Percentiles rank a stretch among this genome's conserved stretches.
Conservation (phyloP, 805 yeast species). For the Wickerhamomyces chambardii region DNA sequence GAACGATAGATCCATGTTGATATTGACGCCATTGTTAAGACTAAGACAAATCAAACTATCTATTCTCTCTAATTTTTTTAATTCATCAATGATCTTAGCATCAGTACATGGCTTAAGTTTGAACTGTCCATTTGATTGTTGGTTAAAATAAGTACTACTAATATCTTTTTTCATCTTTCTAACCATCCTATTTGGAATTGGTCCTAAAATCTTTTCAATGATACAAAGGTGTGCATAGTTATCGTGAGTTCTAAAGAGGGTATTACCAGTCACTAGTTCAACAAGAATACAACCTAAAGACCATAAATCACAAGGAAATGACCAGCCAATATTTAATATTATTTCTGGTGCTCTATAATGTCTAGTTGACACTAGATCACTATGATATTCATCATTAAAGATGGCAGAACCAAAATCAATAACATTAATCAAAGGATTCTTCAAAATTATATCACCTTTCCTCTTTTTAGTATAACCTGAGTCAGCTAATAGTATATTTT, state of each 20-base stretch:
- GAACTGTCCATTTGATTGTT: neutral
- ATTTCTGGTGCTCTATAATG: constrained; percentile 98
- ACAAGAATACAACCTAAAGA: constrained; percentile 89
- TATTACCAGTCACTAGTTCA: constrained; percentile 90
- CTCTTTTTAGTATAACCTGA: constrained; percentile 14
- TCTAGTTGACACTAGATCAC: constrained; percentile 85
- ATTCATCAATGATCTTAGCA: neutral
- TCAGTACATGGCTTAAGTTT: neutral
- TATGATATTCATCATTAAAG: constrained; percentile 89
- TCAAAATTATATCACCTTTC: constrained; percentile 40
- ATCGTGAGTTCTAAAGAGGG: constrained; percentile 90
- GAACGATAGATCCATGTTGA: constrained; percentile 13
- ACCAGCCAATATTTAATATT: constrained; percentile 92
- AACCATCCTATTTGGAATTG: constrained; percentile 29
- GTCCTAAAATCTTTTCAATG: constrained; percentile 76
- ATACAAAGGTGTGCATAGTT: constrained; percentile 90
- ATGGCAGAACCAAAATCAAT: constrained; percentile 98
- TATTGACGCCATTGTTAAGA: constrained; percentile 14
- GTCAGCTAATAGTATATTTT: constrained; percentile 53
- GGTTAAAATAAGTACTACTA: neutral
- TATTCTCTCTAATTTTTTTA: constrained; percentile 25
- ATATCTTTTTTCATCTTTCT: constrained; percentile 16
- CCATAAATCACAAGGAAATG: constrained; percentile 96
- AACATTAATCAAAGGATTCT: constrained; percentile 74
- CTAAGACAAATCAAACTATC: constrained; percentile 34